Evolutionary conservation across 1,284 basidiomycete species (phyloP), one percentile per base, ranked within the genome.

Genomic region (Sphagnurus paluster): DNA sequence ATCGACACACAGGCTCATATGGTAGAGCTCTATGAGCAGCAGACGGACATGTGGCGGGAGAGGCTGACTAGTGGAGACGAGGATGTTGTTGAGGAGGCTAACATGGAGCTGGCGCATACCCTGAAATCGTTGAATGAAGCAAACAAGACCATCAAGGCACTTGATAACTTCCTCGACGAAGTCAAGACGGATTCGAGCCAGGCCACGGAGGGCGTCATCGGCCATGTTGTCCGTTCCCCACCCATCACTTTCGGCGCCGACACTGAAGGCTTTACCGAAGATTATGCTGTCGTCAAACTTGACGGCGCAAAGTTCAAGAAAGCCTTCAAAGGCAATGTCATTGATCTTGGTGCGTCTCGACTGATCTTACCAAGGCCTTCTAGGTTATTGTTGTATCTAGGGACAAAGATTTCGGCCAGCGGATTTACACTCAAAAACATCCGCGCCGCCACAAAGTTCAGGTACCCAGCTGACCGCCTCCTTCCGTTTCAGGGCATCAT

Each of bases 221-320:
- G 68, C 39, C 56, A 64, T 43, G 50, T 69, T 54, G 21, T 58
- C 54, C 47, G 43, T 32, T 61, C 62, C 44, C 65, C 66, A 17
- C 57, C 63, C 32, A 58, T 71, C 50, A 26, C 35, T 39, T 7
- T 60, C 49, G 42, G 41, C 46, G 19, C 21, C 43, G 53, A 49
- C 36, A 34, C 51, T 19, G 54, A 62, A 3, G 28, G 54, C 0
- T 69, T 53, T 40, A 67, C 62, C 13, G 57, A 64, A n/a, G 64
- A 71, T 41, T 67, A 52, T 49, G 69, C 54, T 4, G 46, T 72
- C 29, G 48, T 74, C 56, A 42, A 66, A 59, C 34, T 71, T 30
- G 48, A 67, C 56, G 20, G 47, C 21, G 14, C 49, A 52, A 70
- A 61, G 57, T 48, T 72, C 48, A 53, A 50, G 34, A 39, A 48